A percentile compares a stretch with the other conserved stretches of the same genome.
Evolutionary conservation across 2,329 filamentous ascomycete genomes (phyloP).

Genomic region (Aureobasidium melanogenum): DNA sequence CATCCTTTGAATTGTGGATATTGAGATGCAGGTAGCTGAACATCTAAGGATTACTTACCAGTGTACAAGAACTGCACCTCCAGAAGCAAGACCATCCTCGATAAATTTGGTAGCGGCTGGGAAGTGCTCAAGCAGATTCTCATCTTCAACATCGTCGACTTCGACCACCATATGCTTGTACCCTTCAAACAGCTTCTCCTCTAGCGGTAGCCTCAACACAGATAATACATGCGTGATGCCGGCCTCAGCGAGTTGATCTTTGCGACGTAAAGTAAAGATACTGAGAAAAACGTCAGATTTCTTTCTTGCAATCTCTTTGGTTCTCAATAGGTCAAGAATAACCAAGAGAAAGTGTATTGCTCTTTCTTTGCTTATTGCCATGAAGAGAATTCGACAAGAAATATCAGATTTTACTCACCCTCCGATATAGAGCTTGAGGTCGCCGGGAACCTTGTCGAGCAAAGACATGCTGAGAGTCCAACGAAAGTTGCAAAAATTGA

Average conservation of each 20-base stretch:
- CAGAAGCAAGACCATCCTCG: conserved; percentile 57
- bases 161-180: conserved; percentile 72
- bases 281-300: conserved; percentile 36
- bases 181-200: conserved; percentile 48
- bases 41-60: conserved; percentile 45
- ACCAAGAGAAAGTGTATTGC: too few relatives aligned
- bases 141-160: conserved; percentile 83
- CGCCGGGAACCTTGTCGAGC: conserved; percentile 59
- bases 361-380: neutral
- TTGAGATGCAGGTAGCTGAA: neutral
- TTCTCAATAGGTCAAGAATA: neutral
- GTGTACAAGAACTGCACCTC: conserved; percentile 58
- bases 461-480: conserved; percentile 39
- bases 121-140: conserved; percentile 76
- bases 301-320: neutral
- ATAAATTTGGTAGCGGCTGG: conserved; percentile 75
- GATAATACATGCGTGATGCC: conserved; percentile 89
- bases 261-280: conserved; percentile 68
- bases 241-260: conserved; percentile 58
- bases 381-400: conserved; percentile 15
- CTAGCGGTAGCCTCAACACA: conserved; percentile 56
- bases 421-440: conserved; percentile 67
- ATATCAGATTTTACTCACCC: conserved; percentile 47
- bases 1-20: neutral
- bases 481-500: neutral